These are phyloP conservation scores for Teunomyces atbi DNA, from an alignment of 805 yeast genomes.

Conservation along the genomic window DNA sequence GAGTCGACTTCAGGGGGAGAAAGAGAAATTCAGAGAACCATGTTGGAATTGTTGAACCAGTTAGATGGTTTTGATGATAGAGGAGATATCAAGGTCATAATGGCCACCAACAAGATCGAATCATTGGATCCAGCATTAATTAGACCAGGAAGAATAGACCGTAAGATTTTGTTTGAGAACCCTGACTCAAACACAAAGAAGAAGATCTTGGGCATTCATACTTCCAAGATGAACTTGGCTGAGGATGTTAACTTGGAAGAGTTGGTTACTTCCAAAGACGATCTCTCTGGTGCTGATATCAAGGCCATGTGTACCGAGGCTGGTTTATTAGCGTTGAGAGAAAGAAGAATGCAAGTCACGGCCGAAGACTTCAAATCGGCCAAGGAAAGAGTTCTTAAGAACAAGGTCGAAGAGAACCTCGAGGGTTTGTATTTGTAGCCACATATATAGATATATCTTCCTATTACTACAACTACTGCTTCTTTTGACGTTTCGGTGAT, in stretches of 20 bases:
- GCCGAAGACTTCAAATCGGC: slow-evolving; percentile 92
- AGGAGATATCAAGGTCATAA: slow-evolving; percentile 94
- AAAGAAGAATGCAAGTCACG: slow-evolving; percentile 96
- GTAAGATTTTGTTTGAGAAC: slow-evolving; percentile 92
- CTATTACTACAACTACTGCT: neutral
- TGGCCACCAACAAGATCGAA: slow-evolving; percentile 97
- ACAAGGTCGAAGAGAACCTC: slow-evolving; percentile 92
- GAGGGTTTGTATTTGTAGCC: slow-evolving; percentile 87
- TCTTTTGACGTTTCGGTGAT: neutral
- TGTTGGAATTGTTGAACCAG: slow-evolving; percentile 93
- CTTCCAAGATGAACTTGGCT: slow-evolving; percentile 87
- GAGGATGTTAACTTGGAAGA: slow-evolving; percentile 88
- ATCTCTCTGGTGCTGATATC: slow-evolving; percentile 94
- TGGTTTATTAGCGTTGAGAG: slow-evolving; percentile 91
- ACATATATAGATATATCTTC: neutral
- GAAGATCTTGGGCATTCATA: slow-evolving; percentile 88
- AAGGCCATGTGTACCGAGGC: slow-evolving; percentile 98
- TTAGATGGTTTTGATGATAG: slow-evolving; percentile 96
- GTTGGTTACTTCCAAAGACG: slow-evolving; percentile 87
- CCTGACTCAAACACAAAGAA: slow-evolving; percentile 92
- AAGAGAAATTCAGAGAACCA: slow-evolving; percentile 95
- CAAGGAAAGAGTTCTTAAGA: slow-evolving; percentile 92
- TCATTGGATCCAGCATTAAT: slow-evolving; percentile 92
- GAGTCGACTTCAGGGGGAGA: slow-evolving; percentile 98
- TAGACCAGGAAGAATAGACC: slow-evolving; percentile 96